These are phyloP conservation scores for Periconia macrospinosa DNA, from an alignment of 2,329 filamentous ascomycete species.

Conservation along the genomic window DNA sequence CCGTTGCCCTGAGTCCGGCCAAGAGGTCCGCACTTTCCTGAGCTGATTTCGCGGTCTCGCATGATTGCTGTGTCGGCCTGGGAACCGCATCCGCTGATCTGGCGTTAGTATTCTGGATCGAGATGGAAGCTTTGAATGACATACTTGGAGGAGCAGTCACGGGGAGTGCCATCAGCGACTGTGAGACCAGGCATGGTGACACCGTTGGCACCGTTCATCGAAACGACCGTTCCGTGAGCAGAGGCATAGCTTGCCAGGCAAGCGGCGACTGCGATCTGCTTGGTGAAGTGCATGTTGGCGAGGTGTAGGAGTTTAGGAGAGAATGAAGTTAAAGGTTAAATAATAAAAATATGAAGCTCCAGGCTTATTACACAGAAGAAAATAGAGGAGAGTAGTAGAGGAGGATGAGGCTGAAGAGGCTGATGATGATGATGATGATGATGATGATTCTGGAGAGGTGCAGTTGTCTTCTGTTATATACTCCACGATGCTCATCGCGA, in stretches of 20 bases:
- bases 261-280: constrained; percentile 25
- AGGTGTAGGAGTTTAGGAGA: neutral
- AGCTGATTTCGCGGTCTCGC: constrained; percentile 60
- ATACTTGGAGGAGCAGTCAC: constrained; percentile 61
- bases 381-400: neutral
- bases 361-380: neutral
- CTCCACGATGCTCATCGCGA: neutral
- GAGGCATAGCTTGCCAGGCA: constrained; percentile 48
- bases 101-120: constrained; percentile 13
- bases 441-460: neutral
- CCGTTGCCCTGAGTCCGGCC: constrained; percentile 66
- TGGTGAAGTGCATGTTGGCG: constrained; percentile 30
- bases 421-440: constrained; percentile 8
- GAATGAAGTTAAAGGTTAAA: neutral
- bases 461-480: neutral
- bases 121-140: neutral
- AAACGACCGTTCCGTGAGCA: constrained; percentile 61
- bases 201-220: constrained; percentile 62
- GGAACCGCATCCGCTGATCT: constrained; percentile 56
- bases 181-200: constrained; percentile 64
- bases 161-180: constrained; percentile 68
- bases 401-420: constrained; percentile 1
- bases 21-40: constrained; percentile 58
- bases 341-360: neutral
- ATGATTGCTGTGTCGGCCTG: constrained; percentile 72